Conservation (phyloP, 163 green algal genomes). For the Scenedesmus sp. region DNA sequence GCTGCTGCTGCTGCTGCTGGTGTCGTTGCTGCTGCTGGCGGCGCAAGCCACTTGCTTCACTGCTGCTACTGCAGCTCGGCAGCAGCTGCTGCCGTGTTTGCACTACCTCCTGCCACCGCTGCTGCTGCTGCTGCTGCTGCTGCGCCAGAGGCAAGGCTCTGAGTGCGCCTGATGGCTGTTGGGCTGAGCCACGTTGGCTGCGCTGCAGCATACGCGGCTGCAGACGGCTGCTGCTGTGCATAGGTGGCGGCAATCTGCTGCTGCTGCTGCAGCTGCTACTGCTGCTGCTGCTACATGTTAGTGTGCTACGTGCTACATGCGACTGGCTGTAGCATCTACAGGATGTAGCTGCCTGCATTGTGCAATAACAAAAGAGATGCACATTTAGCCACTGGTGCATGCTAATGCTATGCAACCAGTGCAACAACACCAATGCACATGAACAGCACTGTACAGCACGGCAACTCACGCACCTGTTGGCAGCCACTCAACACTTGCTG, state of each 20-base stretch:
- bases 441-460: background rate
- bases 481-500: background rate
- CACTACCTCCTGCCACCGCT: constrained; percentile 6
- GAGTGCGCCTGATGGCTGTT: background rate
- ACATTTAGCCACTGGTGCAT: too few species aligned
- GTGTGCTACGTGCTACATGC: background rate
- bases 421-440: background rate
- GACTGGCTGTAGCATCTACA: background rate
- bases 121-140: constrained; percentile 41
- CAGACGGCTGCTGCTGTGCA: background rate
- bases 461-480: background rate
- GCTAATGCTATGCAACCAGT: too few species aligned
- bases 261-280: background rate
- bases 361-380: background rate
- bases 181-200: background rate
- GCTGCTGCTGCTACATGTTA: background rate
- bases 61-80: background rate
- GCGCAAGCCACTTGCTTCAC: background rate
- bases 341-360: background rate
- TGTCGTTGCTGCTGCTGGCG: background rate
- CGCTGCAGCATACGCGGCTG: background rate
- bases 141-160: background rate
- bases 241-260: background rate
- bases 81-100: background rate
- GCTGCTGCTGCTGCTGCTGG: background rate